Conservation (phyloP, 2,329 filamentous ascomycete genomes). For the Penicillium hordei region DNA sequence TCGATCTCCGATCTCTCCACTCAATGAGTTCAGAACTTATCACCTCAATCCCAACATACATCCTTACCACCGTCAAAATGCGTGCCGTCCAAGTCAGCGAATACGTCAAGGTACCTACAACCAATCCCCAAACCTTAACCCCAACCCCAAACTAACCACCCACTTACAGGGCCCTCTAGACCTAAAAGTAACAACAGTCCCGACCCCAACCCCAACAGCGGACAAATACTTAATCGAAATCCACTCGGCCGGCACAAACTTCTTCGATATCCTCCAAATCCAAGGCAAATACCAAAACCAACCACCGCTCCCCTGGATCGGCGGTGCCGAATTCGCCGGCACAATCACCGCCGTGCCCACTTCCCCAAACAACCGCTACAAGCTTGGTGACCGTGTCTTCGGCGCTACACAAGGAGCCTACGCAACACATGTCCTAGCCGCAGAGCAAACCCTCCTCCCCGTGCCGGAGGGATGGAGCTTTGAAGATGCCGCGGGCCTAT, state of each 20-base stretch:
- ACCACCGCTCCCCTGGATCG: constrained; percentile 82
- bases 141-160: constrained; percentile 4
- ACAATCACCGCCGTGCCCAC: constrained; percentile 67
- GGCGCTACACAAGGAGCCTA: constrained; percentile 84
- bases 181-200: constrained; percentile 71
- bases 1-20: not conserved
- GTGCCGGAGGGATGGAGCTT: constrained; percentile 81
- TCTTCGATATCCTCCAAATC: constrained; percentile 95
- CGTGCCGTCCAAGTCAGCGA: constrained; percentile 70
- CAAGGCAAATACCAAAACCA: constrained; percentile 95
- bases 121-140: not conserved
- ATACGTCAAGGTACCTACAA: constrained; percentile 66
- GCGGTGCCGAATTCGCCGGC: constrained; percentile 85
- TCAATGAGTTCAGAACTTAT: not conserved
- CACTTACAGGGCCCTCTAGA: constrained; percentile 69
- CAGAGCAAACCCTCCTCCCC: constrained; percentile 67
- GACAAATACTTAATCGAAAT: constrained; percentile 85
- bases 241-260: constrained; percentile 86
- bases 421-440: constrained; percentile 69
- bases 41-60: not conserved
- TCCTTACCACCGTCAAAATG: constrained; percentile 56
- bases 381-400: constrained; percentile 79
- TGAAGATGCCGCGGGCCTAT: constrained; percentile 80
- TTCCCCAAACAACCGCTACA: constrained; percentile 59
- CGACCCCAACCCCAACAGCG: constrained; percentile 68